These are phyloP conservation scores for Beauveria medogensis DNA, from an alignment of 2,329 filamentous ascomycete species.

Conservation along the genomic window DNA sequence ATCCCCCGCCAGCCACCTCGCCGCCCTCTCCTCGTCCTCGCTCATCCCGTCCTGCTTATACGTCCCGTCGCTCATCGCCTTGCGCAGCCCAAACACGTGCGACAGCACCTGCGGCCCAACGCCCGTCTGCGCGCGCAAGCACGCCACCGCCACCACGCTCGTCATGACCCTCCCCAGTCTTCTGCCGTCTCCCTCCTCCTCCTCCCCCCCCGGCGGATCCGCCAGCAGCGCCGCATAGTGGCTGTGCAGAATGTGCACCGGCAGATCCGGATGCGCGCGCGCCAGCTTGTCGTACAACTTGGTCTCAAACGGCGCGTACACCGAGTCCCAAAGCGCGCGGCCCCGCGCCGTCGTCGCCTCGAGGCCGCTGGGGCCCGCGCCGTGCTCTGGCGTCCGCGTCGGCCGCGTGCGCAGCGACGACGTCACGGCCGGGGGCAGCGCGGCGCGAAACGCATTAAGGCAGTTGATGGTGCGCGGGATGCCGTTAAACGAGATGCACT, in stretches of 20 bases:
- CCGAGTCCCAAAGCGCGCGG: slow-evolving; percentile 61
- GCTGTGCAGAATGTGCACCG: slow-evolving; percentile 66
- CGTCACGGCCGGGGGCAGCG: slow-evolving; percentile 50
- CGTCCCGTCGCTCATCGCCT: slow-evolving; percentile 62
- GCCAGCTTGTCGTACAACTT: slow-evolving; percentile 66
- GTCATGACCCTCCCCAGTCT: slow-evolving; percentile 64
- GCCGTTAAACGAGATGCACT: slow-evolving; percentile 74
- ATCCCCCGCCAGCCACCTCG: slow-evolving; percentile 33
- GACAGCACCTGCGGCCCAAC: slow-evolving; percentile 76
- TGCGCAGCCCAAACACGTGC: slow-evolving; percentile 73
- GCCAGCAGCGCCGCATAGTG: slow-evolving; percentile 69
- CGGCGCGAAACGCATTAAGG: slow-evolving; percentile 60
- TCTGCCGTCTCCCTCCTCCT: slow-evolving; percentile 8
- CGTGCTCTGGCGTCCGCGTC: slow-evolving; percentile 38
- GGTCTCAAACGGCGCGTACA: slow-evolving; percentile 66
- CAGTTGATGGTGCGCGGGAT: slow-evolving; percentile 80
- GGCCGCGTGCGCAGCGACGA: slow-evolving; percentile 45
- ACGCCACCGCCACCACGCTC: slow-evolving; percentile 64
- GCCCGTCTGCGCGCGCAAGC: slow-evolving; percentile 69
- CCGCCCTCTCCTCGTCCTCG: slow-evolving; percentile 26
- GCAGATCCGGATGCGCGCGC: slow-evolving; percentile 71
- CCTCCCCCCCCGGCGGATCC: slow-evolving; percentile 46
- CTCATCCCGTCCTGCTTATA: slow-evolving; percentile 29
- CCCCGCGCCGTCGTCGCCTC: slow-evolving; percentile 49
- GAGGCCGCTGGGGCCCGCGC: slow-evolving; percentile 32